Base-by-base conservation (phyloP, 2,329 filamentous ascomycete genomes). In the Aspergillus niger region DNA sequence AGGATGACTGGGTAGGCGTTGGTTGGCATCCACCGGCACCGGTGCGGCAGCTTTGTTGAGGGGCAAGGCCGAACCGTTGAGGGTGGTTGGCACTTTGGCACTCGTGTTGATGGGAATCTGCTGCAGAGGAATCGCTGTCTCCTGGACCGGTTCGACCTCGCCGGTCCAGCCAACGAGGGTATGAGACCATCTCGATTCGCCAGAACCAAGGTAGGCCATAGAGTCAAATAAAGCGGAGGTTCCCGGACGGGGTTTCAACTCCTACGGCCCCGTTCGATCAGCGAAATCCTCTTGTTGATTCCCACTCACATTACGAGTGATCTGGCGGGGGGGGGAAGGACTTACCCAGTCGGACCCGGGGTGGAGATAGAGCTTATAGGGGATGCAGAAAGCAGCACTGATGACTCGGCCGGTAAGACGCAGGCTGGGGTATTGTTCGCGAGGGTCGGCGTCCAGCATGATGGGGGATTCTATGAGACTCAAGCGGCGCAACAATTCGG, bases 131-230 rank as follows among this genome's bases (percentile, higher is more conserved):
- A 55, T 26, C 57, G 68, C 70, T 17, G 63, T 57, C 22, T 72
- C 67, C 6, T 70, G 57, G 13, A 73, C 66, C n/a, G 76, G 79
- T 59, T 88, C 85, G 61, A 94, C 89, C 76, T 98, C 94, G 60
- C 94, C 94, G 3, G 94, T 97, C 94, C 94, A 98, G 49, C 92
- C 93, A 56, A 98, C 91, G 5, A 97, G 85, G 0, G 89, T 95
- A 79, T 97, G 94, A 69, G 92, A 91, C 93, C 93, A 98, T 20
- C 89, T 88, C 2, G 89, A 89, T 47, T 90, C 84, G 58, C 89
- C 83, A n/a, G 92, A 96, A 3, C 92, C 91, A 48, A 98, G 86
- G 77, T 96, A 89, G 58, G 89, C 86, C 71, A 98, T 92, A 8
- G 92, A 93, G 75, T 97, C 92, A 77, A 96, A 96, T 36, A 98